Percentiles rank a stretch among this genome's conserved stretches.
Evolutionary conservation across 345 rosid species (phyloP).

Genomic region (Populus alba): DNA sequence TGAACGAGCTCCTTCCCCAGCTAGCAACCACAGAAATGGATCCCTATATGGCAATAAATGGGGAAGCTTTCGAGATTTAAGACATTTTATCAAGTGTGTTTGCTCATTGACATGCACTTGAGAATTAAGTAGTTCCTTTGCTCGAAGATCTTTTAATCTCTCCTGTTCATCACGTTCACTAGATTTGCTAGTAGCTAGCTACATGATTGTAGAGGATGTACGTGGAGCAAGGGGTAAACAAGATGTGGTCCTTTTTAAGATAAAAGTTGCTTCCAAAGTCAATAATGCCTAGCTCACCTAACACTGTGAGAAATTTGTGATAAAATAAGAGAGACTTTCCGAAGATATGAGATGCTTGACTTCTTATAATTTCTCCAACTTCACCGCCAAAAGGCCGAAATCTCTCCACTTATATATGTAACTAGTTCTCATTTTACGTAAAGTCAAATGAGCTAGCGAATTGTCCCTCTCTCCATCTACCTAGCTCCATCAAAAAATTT

Average conservation of each 20-base stretch:
- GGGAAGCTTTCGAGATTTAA: too few relatives aligned
- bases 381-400: slow-evolving; percentile 19
- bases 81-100: too few relatives aligned
- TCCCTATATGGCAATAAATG: too few relatives aligned
- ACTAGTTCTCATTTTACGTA: background rate
- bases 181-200: too few relatives aligned
- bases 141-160: too few relatives aligned
- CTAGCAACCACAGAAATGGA: too few relatives aligned
- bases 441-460: background rate
- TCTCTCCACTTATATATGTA: background rate
- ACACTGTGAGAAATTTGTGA: slow-evolving; percentile 21
- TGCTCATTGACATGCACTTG: too few relatives aligned
- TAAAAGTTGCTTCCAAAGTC: slow-evolving; percentile 5
- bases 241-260: slow-evolving; percentile 24
- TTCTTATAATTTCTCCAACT: slow-evolving; percentile 2
- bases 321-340: background rate
- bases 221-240: too few relatives aligned
- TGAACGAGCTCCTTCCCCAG: too few relatives aligned
- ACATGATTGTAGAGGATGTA: too few relatives aligned
- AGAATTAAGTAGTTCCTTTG: too few relatives aligned
- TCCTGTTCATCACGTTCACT: too few relatives aligned
- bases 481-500: background rate
- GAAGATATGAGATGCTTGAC: slow-evolving; percentile 6
- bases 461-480: background rate
- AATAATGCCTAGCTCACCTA: slow-evolving; percentile 24